A percentile compares a stretch with the other conserved stretches of the same genome.
These are phyloP conservation scores for Chloris gayana DNA, from an alignment of 176 grass and related monocot genomes.

Conservation along the genomic window DNA sequence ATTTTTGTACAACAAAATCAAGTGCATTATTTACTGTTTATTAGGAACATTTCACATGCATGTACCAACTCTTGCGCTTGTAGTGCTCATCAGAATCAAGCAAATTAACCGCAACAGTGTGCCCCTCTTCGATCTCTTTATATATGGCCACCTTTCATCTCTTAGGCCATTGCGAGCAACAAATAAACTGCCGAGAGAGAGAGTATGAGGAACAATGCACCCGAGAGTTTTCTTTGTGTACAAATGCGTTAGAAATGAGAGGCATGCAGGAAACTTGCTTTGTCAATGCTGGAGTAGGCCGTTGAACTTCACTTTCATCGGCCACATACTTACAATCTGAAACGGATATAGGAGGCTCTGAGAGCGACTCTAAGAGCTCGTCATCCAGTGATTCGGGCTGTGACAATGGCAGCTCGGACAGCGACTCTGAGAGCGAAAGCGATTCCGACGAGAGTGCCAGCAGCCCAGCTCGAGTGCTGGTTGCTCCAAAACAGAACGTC, in stretches of 20 bases:
- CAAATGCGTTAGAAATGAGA: no score
- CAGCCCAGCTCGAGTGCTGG: not conserved
- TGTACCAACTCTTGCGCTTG: not conserved
- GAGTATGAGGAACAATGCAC: not conserved
- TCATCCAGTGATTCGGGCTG: not conserved
- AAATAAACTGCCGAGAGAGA: not conserved
- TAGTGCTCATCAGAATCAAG: not conserved
- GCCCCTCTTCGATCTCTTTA: not conserved
- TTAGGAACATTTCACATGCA: not conserved
- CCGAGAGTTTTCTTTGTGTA: not conserved
- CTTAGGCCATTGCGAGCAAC: not conserved
- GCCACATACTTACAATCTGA: no score
- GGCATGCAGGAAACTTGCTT: no score
- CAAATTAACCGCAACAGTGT: not conserved
- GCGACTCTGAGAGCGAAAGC: no score
- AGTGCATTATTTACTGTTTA: no score
- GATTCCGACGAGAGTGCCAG: not conserved
- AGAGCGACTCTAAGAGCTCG: slow-evolving; percentile 18
- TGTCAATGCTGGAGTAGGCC: no score
- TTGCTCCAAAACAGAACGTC: not conserved
- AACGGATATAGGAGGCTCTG: no score
- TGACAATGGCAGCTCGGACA: not conserved
- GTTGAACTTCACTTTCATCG: no score
- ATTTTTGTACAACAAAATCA: not conserved
- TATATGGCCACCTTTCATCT: not conserved